Evolutionary conservation across 169 alveolate genomes (phyloP).

Genomic region (Cryptosporidium baileyi): DNA sequence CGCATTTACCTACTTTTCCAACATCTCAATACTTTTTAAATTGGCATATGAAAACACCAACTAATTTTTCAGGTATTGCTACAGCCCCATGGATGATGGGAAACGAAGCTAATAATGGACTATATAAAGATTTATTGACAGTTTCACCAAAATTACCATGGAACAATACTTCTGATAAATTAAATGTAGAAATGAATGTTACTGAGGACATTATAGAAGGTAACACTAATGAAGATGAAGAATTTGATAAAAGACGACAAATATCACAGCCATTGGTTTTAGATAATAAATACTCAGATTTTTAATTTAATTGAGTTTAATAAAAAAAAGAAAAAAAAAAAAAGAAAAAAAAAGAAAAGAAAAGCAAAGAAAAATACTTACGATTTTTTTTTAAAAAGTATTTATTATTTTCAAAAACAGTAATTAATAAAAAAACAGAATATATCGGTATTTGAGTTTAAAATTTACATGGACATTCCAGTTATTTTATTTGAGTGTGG

Average conservation of each 20-base stretch:
- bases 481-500: no score
- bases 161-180: not conserved
- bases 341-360: no score
- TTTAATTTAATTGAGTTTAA: no score
- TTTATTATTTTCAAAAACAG: no score
- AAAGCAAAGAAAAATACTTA: no score
- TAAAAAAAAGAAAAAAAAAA: no score
- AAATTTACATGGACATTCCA: no score
- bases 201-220: not conserved
- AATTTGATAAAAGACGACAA: not conserved
- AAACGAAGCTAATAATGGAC: no score
- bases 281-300: not conserved
- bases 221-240: not conserved
- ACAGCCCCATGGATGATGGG: no score
- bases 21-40: not conserved
- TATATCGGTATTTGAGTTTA: no score
- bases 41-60: not conserved
- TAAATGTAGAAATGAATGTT: not conserved
- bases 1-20: not conserved
- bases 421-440: no score
- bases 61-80: not conserved
- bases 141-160: not conserved
- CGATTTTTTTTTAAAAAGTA: no score
- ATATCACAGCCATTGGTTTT: not conserved
- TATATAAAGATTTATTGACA: not conserved